Evolutionary conservation across 805 yeast species (phyloP).

Genomic region (Saccharomyces eubayanus): DNA sequence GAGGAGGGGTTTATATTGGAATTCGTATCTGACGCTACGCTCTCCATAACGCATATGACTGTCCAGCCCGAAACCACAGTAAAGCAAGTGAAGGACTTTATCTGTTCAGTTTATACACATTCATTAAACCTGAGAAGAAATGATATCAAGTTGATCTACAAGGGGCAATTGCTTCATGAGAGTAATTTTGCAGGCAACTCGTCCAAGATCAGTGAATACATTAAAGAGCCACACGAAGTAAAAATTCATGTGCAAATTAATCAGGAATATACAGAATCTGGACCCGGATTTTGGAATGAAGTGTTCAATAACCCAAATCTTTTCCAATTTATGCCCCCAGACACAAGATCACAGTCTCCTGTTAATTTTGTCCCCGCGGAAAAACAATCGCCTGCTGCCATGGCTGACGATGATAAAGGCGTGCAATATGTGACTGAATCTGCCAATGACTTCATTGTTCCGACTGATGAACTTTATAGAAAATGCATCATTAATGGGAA

Average conservation of each 20-base stretch:
- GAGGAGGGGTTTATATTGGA: conserved; percentile 12
- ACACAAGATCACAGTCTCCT: background rate
- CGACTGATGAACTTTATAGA: conserved; percentile 17
- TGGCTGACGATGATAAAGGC: background rate
- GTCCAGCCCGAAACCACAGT: conserved; percentile 21
- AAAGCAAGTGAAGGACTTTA: conserved; percentile 20
- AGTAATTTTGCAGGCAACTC: conserved; percentile 15
- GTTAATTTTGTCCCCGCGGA: background rate
- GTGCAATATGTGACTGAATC: conserved; percentile 11
- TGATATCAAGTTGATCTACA: conserved; percentile 24
- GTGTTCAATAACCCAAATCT: conserved; percentile 15
- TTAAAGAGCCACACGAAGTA: conserved; percentile 10
- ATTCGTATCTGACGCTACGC: conserved; percentile 20
- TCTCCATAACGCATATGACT: conserved; percentile 17
- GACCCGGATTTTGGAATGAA: conserved; percentile 26
- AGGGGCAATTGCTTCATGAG: conserved; percentile 18
- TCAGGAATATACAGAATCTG: conserved; percentile 17
- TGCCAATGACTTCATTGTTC: conserved; percentile 7
- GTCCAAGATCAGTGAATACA: conserved; percentile 12
- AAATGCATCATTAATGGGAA: conserved; percentile 20
- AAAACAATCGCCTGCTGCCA: background rate
- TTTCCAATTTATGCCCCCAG: conserved; percentile 13
- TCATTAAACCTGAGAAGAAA: conserved; percentile 11
- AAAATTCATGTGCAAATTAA: conserved; percentile 24
- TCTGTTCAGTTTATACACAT: conserved; percentile 21